Percentiles rank a stretch among this genome's conserved stretches.
Conservation (phyloP, 352 stramenopile genomes). For the Globisporangium nodosum region DNA sequence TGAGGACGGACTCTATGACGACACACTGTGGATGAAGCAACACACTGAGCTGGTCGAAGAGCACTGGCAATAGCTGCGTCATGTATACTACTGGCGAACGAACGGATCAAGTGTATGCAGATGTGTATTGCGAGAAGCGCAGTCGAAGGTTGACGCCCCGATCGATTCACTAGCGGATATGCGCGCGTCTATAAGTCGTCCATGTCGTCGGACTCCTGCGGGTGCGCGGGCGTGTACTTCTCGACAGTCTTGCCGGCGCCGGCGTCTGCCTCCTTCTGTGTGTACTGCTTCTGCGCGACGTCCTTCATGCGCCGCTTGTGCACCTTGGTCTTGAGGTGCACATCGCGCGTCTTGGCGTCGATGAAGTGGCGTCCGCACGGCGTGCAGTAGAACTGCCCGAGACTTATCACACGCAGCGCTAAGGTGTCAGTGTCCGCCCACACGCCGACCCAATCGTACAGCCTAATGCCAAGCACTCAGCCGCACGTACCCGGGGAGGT, state of each 20-base stretch:
- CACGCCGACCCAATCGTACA: too few relatives aligned
- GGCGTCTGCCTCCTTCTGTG: conserved; percentile 75
- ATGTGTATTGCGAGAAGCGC: too few relatives aligned
- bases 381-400: conserved; percentile 87
- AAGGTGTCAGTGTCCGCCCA: too few relatives aligned
- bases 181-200: conserved; percentile 44
- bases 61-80: too few relatives aligned
- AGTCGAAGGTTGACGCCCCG: too few relatives aligned
- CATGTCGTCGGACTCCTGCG: conserved; percentile 43
- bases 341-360: conserved; percentile 67
- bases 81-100: too few relatives aligned
- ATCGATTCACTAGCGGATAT: not conserved
- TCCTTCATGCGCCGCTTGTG: conserved; percentile 87
- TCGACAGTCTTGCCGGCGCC: conserved; percentile 69
- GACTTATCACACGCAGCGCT: conserved; percentile 17
- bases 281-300: conserved; percentile 88
- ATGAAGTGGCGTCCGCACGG: conserved; percentile 85
- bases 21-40: not conserved
- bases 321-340: conserved; percentile 80
- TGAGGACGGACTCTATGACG: not conserved
- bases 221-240: conserved; percentile 58
- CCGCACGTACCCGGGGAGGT: conserved; percentile 62
- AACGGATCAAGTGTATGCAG: too few relatives aligned
- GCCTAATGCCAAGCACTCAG: not conserved
- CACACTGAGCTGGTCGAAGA: too few relatives aligned